A percentile compares a stretch with the other conserved stretches of the same genome.
Conservation (phyloP, 129 eudicot species). For the Saposhnikovia divaricata region DNA sequence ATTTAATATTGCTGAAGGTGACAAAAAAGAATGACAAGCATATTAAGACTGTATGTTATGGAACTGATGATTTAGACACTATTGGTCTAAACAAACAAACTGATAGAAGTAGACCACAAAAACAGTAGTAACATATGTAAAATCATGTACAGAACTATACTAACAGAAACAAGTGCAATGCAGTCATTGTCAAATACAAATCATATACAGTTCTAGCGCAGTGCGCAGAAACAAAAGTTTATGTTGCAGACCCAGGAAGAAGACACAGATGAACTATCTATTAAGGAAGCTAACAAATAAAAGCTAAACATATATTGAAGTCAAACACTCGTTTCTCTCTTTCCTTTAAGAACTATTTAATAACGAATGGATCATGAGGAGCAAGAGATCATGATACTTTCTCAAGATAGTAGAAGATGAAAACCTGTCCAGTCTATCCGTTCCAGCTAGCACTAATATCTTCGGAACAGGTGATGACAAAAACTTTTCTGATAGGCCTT, state of each 20-base stretch:
- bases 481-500: conserved; percentile 90
- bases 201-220: neutral
- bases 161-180: neutral
- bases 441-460: conserved; percentile 88
- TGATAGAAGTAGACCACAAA: neutral
- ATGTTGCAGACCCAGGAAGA: neutral
- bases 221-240: neutral
- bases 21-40: neutral
- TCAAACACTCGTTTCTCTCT: neutral
- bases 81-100: neutral
- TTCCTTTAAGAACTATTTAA: neutral
- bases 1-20: neutral
- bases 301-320: neutral
- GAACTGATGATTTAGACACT: neutral
- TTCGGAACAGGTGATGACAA: conserved; percentile 78
- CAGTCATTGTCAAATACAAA: neutral
- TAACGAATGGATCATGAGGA: neutral
- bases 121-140: neutral
- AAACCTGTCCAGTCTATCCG: conserved; percentile 96
- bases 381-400: neutral
- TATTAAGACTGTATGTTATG: neutral
- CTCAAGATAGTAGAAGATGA: neutral
- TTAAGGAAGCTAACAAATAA: neutral
- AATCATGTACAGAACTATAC: neutral
- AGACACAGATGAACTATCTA: neutral